These are phyloP conservation scores for Pseudoturritis turrita DNA, from an alignment of 345 rosid species.

Conservation along the genomic window DNA sequence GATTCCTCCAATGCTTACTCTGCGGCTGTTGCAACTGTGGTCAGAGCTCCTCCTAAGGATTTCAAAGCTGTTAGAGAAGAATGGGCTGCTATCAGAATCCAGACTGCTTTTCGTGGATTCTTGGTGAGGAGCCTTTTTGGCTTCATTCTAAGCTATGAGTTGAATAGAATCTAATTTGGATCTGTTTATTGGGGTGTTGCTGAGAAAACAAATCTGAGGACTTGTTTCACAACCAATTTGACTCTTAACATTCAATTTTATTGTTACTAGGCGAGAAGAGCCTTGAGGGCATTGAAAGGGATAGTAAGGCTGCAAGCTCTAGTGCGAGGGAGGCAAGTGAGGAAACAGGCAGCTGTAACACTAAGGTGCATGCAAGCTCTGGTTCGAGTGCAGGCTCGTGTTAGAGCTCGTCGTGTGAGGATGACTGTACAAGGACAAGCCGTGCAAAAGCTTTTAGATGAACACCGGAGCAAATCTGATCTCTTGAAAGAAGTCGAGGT, in stretches of 20 bases:
- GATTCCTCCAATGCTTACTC: conserved; percentile 46
- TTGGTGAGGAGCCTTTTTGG: conserved; percentile 42
- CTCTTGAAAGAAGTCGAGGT: conserved; percentile 84
- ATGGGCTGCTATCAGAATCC: conserved; percentile 92
- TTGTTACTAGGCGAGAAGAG: conserved; percentile 73
- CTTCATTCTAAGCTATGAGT: no score
- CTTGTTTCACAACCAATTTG: neutral
- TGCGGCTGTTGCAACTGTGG: conserved; percentile 75
- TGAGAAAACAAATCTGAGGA: neutral
- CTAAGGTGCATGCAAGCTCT: conserved; percentile 98
- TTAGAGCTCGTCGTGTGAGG: conserved; percentile 86
- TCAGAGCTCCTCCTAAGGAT: conserved; percentile 83
- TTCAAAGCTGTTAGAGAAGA: conserved; percentile 75
- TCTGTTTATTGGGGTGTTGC: neutral
- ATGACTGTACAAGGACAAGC: conserved; percentile 86
- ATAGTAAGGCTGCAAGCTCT: conserved; percentile 93
- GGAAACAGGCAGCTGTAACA: conserved; percentile 97
- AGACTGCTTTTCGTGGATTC: conserved; percentile 91
- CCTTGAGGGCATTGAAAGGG: conserved; percentile 83
- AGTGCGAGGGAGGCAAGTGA: conserved; percentile 87
- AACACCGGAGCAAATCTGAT: conserved; percentile 56
- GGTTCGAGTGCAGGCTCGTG: conserved; percentile 91
- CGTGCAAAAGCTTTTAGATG: conserved; percentile 63
- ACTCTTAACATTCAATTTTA: neutral
- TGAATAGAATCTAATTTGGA: neutral